phyloP scores from a whole-genome alignment of 192 early-diverging fungal species.

The Obelidium mucronatum region DNA sequence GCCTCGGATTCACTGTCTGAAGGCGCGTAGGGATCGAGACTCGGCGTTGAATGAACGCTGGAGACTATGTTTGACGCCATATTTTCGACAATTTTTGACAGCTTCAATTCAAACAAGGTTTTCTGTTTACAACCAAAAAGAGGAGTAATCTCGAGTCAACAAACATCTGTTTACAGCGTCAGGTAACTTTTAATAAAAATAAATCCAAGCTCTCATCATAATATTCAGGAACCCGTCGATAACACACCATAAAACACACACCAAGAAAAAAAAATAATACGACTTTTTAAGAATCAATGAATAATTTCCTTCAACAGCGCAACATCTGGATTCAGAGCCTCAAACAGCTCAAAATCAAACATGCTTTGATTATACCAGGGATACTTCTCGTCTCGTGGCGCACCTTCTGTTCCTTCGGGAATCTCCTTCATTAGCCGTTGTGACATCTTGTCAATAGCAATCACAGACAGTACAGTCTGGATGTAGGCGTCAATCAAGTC shows the following conservation, averaged over 20 bases:
- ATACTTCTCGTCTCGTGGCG: conserved; percentile 29
- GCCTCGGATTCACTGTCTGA: conserved; percentile 33
- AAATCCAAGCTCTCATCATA: no score
- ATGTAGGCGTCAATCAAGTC: conserved; percentile 91
- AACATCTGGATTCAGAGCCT: conserved; percentile 59
- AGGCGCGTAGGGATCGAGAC: conserved; percentile 3
- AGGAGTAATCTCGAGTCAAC: no score
- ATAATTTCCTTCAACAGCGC: conserved; percentile 54
- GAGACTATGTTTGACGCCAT: background rate
- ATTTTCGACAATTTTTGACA: background rate
- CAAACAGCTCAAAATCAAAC: conserved; percentile 60
- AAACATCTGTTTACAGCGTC: no score
- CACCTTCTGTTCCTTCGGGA: background rate
- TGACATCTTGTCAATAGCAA: conserved; percentile 76
- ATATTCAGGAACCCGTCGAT: no score
- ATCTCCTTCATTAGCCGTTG: conserved; percentile 46
- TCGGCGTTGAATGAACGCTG: background rate
- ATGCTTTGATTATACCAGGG: conserved; percentile 49
- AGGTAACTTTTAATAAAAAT: no score
- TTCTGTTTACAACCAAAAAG: no score
- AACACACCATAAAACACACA: background rate
- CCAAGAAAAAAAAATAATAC: background rate
- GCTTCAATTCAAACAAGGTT: no score
- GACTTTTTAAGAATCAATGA: no score
- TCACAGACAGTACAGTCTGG: conserved; percentile 85